Percentiles rank a stretch among this genome's conserved stretches.
Conservation (phyloP, 257 asterid genomes). For the Plectranthus barbatus region DNA sequence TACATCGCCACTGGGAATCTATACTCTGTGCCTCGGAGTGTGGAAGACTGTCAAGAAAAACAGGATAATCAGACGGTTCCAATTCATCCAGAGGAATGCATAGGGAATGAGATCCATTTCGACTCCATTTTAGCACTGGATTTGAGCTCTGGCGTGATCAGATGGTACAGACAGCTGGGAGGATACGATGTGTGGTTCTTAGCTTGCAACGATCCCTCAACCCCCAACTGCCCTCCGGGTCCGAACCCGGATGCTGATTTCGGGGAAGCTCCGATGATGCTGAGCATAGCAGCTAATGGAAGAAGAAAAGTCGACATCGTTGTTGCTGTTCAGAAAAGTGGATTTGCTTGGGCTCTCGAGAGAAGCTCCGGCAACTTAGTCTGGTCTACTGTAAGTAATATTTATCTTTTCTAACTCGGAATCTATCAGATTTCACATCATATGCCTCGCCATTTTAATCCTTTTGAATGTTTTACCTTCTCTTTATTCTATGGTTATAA, state of each 20-base stretch:
- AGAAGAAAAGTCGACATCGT: slow-evolving; percentile 25
- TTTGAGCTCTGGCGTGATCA: slow-evolving; percentile 24
- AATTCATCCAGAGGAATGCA: slow-evolving; percentile 22
- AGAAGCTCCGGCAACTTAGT: slow-evolving; percentile 29
- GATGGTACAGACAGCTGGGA: slow-evolving; percentile 46
- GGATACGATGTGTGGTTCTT: slow-evolving; percentile 50
- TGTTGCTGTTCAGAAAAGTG: slow-evolving; percentile 50
- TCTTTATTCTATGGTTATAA: no score
- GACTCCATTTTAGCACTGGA: slow-evolving; percentile 40
- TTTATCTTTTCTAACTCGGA: no score
- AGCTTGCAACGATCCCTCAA: slow-evolving; percentile 23
- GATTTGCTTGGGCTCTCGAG: slow-evolving; percentile 45
- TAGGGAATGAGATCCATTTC: slow-evolving; percentile 34
- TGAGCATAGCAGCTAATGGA: slow-evolving; percentile 15
- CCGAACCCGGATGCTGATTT: slow-evolving; percentile 40
- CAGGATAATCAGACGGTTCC: slow-evolving; percentile 32
- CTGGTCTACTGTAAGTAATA: slow-evolving; percentile 33
- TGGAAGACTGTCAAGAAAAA: slow-evolving; percentile 29
- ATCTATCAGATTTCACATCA: no score
- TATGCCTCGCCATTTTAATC: no score
- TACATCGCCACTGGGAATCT: slow-evolving; percentile 49
- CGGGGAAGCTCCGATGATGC: slow-evolving; percentile 53
- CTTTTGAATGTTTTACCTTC: no score
- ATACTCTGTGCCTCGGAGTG: slow-evolving; percentile 34
- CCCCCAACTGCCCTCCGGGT: slow-evolving; percentile 42